Evolutionary conservation across 495 filamentous ascomycete genomes (phyloP).

Genomic region (Amniculicola lignicola): DNA sequence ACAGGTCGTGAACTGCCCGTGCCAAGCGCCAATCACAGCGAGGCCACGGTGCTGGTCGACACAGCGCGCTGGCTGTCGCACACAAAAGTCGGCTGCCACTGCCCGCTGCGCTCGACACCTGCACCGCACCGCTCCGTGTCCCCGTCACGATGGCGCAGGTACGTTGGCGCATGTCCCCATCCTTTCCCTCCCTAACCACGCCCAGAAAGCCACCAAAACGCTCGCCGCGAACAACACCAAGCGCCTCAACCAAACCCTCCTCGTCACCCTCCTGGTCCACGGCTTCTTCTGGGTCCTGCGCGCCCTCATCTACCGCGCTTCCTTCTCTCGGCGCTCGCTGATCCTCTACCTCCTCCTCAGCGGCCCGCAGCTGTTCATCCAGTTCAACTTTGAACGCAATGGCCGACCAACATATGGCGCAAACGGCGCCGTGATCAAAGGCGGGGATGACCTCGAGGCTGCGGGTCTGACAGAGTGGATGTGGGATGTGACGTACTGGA

Average conservation of each 20-base stretch:
- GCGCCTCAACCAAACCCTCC: slow-evolving; percentile 73
- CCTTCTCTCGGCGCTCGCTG: slow-evolving; percentile 53
- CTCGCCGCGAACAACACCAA: slow-evolving; percentile 75
- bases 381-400: slow-evolving; percentile 77
- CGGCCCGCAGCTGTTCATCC: slow-evolving; percentile 68
- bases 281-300: slow-evolving; percentile 67
- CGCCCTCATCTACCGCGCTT: slow-evolving; percentile 60
- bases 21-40: not conserved
- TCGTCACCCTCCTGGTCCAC: slow-evolving; percentile 68
- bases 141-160: slow-evolving; percentile 28
- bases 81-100: not conserved
- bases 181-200: slow-evolving; percentile 2
- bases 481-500: slow-evolving; percentile 94
- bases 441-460: slow-evolving; percentile 86
- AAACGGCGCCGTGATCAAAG: slow-evolving; percentile 57
- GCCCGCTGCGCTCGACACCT: not conserved
- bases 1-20: not conserved
- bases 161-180: not conserved
- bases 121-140: not conserved
- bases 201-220: slow-evolving; percentile 89
- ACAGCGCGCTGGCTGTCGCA: not conserved
- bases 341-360: slow-evolving; percentile 69
- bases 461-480: slow-evolving; percentile 93
- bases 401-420: slow-evolving; percentile 71
- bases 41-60: not conserved